These are phyloP conservation scores for Pythium insidiosum DNA, from an alignment of 352 stramenopile species.

Conservation along the genomic window DNA sequence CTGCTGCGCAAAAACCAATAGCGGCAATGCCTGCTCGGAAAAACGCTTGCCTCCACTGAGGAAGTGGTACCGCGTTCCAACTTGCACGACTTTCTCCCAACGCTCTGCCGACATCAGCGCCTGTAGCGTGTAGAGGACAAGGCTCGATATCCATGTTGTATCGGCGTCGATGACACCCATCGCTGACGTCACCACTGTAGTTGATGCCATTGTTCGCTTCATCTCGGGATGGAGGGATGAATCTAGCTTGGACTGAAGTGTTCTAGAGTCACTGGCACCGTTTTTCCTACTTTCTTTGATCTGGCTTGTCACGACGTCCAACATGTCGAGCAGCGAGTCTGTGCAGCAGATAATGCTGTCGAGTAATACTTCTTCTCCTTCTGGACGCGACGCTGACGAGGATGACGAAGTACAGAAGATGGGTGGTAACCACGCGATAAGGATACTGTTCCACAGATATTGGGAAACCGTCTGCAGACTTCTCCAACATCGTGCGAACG, in stretches of 20 bases:
- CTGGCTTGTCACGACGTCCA: slow-evolving; percentile 27
- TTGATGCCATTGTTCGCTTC: slow-evolving; percentile 28
- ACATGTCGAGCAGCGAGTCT: slow-evolving; percentile 47
- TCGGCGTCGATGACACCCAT: slow-evolving; percentile 29
- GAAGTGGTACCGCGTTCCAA: slow-evolving; percentile 42
- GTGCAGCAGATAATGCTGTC: slow-evolving; percentile 21
- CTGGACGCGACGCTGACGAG: too few relatives aligned
- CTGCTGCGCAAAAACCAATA: slow-evolving; percentile 55
- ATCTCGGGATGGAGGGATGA: too few relatives aligned
- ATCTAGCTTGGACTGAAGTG: too few relatives aligned
- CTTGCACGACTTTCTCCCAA: slow-evolving; percentile 51
- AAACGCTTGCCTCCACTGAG: slow-evolving; percentile 31
- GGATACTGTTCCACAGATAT: slow-evolving; percentile 50
- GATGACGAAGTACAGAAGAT: slow-evolving; percentile 17
- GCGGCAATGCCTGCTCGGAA: slow-evolving; percentile 41
- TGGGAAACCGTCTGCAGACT: slow-evolving; percentile 41
- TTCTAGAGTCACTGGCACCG: too few relatives aligned
- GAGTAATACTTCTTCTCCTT: slow-evolving; percentile 3
- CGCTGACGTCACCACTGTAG: slow-evolving; percentile 22
- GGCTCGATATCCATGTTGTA: slow-evolving; percentile 32
- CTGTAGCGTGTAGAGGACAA: slow-evolving; percentile 33
- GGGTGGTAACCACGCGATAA: slow-evolving; percentile 41
- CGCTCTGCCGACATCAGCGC: slow-evolving; percentile 19
- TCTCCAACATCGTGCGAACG: slow-evolving; percentile 36
- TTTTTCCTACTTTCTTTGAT: too few relatives aligned